Conservation (phyloP, 345 rosid species). For the Arabis alpina region DNA sequence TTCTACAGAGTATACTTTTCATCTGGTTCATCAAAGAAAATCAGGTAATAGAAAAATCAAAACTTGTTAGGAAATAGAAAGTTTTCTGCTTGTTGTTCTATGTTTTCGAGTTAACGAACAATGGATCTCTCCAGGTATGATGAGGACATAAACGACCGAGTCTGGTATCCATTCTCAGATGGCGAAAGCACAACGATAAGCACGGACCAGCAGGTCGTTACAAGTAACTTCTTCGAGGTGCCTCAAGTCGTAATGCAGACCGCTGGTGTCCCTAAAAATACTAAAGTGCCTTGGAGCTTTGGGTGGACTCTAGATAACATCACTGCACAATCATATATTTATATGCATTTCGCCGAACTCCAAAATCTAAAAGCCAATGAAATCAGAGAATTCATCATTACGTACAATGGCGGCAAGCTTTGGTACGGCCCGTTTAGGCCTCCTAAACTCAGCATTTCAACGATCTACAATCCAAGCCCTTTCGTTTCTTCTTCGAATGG, state of each 20-base stretch:
- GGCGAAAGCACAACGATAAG: background rate
- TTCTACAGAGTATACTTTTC: conserved; percentile 21
- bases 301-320: background rate
- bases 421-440: conserved; percentile 38
- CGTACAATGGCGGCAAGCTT: conserved; percentile 22
- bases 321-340: conserved; percentile 19
- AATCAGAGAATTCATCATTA: conserved; percentile 41
- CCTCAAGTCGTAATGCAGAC: conserved; percentile 45
- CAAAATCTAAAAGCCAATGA: conserved; percentile 22
- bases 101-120: conserved; percentile 8
- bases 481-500: conserved; percentile 15
- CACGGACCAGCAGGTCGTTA: background rate
- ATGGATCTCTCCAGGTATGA: conserved; percentile 38
- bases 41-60: conserved; percentile 17
- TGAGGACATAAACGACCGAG: conserved; percentile 47
- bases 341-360: conserved; percentile 55
- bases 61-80: background rate
- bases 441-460: conserved; percentile 3
- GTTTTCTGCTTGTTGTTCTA: background rate
- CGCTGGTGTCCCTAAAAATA: conserved; percentile 40
- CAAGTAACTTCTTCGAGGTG: background rate
- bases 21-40: background rate
- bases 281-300: background rate
- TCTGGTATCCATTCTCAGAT: conserved; percentile 23
- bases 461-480: background rate